Percentiles rank a stretch among this genome's conserved stretches.
phyloP scores from a whole-genome alignment of 2,329 filamentous ascomycete species.

The Fusarium metavorans region DNA sequence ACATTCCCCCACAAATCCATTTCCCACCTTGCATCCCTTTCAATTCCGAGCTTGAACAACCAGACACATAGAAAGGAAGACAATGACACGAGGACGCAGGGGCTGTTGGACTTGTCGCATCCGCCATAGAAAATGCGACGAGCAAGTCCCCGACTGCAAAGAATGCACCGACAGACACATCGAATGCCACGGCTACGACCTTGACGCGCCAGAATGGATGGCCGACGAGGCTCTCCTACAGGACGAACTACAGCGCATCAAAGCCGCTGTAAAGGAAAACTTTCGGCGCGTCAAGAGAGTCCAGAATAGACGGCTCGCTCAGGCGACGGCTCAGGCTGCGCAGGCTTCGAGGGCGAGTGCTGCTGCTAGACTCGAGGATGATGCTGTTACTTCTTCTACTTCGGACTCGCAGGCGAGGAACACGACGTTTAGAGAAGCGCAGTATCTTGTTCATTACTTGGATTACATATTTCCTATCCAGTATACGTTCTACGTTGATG shows the following conservation, averaged over 20 bases:
- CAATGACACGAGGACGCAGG: conserved; percentile 24
- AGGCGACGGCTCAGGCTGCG: background rate
- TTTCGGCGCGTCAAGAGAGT: conserved; percentile 29
- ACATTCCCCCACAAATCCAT: background rate
- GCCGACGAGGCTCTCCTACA: conserved; percentile 46
- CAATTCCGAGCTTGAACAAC: background rate
- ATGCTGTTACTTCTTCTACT: background rate
- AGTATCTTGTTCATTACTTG: conserved; percentile 45
- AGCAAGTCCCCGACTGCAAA: conserved; percentile 37
- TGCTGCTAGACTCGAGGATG: background rate
- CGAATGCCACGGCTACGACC: conserved; percentile 45
- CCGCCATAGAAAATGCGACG: conserved; percentile 46
- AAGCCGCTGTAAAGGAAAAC: conserved; percentile 40
- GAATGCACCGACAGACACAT: conserved; percentile 41
- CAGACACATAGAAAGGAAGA: background rate
- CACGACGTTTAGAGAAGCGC: conserved; percentile 39
- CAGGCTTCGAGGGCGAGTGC: background rate
- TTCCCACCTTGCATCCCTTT: background rate
- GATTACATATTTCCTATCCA: conserved; percentile 46
- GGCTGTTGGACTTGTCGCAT: conserved; percentile 48
- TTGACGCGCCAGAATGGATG: conserved; percentile 51
- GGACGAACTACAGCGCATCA: conserved; percentile 42
- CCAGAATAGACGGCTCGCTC: conserved; percentile 15
- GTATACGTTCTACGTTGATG: conserved; percentile 44
- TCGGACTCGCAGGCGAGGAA: background rate